Evolutionary conservation across 805 yeast genomes (phyloP), one percentile per base, ranked within the genome.

Genomic region (Groenewaldozyma salmanticensis): DNA sequence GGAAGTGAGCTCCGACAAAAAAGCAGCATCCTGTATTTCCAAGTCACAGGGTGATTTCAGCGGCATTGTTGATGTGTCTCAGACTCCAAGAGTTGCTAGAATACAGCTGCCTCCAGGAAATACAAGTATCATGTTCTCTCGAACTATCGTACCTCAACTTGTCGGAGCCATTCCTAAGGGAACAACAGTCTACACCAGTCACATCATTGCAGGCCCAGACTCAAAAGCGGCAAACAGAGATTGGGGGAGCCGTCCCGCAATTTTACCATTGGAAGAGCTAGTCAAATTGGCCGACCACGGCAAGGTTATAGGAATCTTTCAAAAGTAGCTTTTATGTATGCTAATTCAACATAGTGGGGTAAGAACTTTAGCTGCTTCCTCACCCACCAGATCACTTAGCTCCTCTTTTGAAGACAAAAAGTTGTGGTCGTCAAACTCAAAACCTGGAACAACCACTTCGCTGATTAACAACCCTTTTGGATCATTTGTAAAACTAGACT

Each of bases 391-490:
- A n/a, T 21, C 43, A 13, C 15, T 33, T 15, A 46, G 40, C 18
- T 46, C 38, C 9, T 33, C 27, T 13, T 38, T 31, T 4, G 39
- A 34, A 4, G 37, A 15, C 62, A 74, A 59, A 50, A 72, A 72
- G 34, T 58, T 53, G 46, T 72, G 77, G 47, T 75, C 80, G 9
- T 63, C 66, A 47, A 64, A 75, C 42, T 75, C 79, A 50, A 75
- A 75, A 0, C 81, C 81, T 4, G 80, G 80, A 9, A 74, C 77
- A 16, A 75, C 80, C 17, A 75, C 75, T 48, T 74, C 78, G 52
- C 77, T 72, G 34, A 72, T 72, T 40, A 71, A 54, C 21, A 74
- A 48, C 3, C 50, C 50, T 9, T 42, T 47, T 2, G 27, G 34
- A 22, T 43, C 38, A 21, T 44, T 33, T 6, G 50, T 41, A 50